Percentiles rank a stretch among this genome's conserved stretches.
phyloP scores from a whole-genome alignment of 2,329 filamentous ascomycete genomes.

The Colletotrichum musicola region DNA sequence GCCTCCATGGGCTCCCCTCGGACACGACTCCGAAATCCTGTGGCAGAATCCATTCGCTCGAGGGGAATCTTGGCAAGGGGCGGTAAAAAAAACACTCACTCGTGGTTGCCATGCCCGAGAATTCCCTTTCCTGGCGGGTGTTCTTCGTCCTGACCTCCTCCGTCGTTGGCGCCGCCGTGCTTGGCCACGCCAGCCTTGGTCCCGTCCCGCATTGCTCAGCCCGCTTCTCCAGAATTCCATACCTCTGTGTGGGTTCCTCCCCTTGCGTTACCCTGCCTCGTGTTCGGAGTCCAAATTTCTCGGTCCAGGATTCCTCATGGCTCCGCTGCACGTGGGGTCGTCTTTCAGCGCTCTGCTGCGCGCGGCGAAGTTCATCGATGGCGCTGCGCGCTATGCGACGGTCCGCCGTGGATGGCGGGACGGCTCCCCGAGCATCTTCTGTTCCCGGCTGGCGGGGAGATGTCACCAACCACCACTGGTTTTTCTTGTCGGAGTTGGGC shows the following conservation, averaged over 20 bases:
- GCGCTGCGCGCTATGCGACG: conserved; percentile 4
- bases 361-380: background rate
- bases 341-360: conserved; percentile 4
- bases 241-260: background rate
- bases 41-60: background rate
- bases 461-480: conserved; percentile 8
- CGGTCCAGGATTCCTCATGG: conserved; percentile 2
- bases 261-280: background rate
- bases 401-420: conserved; percentile 4
- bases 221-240: background rate
- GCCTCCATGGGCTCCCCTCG: background rate
- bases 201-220: conserved; percentile 2
- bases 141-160: background rate
- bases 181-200: conserved; percentile 18
- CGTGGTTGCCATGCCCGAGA: background rate
- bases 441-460: conserved; percentile 2
- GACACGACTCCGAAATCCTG: background rate
- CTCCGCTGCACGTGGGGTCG: conserved; percentile 15
- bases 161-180: conserved; percentile 18
- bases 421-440: conserved; percentile 1
- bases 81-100: background rate
- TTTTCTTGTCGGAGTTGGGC: background rate
- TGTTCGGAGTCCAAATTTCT: background rate
- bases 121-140: background rate
- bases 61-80: background rate